Percentiles rank a stretch among this genome's conserved stretches.
These are phyloP conservation scores for Mycena venus DNA, from an alignment of 768 basidiomycete species.

Conservation along the genomic window DNA sequence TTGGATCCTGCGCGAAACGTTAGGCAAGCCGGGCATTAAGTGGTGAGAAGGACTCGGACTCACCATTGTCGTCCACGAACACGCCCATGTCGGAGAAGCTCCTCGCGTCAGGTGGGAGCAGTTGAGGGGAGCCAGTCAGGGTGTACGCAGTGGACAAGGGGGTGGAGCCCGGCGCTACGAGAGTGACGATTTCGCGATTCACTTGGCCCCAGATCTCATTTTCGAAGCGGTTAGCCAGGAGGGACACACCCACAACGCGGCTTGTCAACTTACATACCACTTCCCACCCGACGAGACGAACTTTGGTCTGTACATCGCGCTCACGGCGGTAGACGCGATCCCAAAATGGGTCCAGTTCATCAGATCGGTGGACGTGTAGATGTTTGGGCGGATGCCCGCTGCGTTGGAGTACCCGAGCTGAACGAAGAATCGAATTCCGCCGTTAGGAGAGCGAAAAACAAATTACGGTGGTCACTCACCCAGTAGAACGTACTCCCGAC, in stretches of 20 bases:
- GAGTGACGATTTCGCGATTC: conserved; percentile 26
- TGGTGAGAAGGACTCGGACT: not conserved
- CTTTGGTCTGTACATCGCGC: conserved; percentile 27
- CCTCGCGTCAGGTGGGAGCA: conserved; percentile 25
- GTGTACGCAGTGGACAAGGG: conserved; percentile 23
- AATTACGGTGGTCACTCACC: not conserved
- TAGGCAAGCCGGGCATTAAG: not conserved
- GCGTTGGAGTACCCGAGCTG: conserved; percentile 18
- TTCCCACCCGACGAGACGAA: conserved; percentile 33
- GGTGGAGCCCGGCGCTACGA: conserved; percentile 20
- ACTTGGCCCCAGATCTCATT: conserved; percentile 30
- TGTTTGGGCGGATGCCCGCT: conserved; percentile 13
- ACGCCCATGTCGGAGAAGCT: conserved; percentile 33
- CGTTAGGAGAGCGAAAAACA: not conserved
- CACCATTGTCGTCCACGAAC: conserved; percentile 29
- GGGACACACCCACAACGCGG: not conserved
- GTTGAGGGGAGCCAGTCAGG: conserved; percentile 21
- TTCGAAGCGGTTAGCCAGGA: not conserved
- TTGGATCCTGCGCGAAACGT: not conserved
- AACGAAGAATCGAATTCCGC: not conserved
- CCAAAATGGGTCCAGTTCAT: conserved; percentile 26
- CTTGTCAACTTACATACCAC: conserved; percentile 29
- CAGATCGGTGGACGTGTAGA: conserved; percentile 24
- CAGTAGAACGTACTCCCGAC: conserved; percentile 24
- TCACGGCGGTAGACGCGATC: conserved; percentile 1